A percentile compares a stretch with the other conserved stretches of the same genome.
Evolutionary conservation across 1,284 basidiomycete species (phyloP).

Genomic region (Naganishia cerealis): DNA sequence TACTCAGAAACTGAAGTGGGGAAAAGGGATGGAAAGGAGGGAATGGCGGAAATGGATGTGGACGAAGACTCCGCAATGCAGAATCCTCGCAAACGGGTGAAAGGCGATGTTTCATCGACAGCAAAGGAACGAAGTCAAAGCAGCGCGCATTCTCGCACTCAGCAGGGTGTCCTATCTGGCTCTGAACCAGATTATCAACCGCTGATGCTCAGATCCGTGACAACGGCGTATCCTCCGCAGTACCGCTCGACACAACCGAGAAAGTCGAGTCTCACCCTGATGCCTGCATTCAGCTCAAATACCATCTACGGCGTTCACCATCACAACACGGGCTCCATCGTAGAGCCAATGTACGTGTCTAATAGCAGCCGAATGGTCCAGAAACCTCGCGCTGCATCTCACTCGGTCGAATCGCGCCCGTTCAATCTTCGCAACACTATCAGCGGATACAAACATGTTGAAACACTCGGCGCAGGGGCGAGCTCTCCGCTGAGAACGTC

Average conservation of each 20-base stretch:
- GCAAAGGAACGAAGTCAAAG: too few relatives aligned
- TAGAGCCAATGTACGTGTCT: neutral
- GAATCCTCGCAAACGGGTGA: constrained; percentile 9
- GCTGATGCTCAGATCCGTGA: too few relatives aligned
- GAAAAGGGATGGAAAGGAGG: neutral
- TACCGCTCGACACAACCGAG: neutral
- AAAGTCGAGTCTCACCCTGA: constrained; percentile 2
- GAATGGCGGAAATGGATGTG: neutral
- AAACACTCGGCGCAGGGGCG: neutral
- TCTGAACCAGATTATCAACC: too few relatives aligned
- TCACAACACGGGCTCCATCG: neutral
- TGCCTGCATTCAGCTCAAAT: constrained; percentile 25
- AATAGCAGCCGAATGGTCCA: neutral
- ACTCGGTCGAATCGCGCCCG: constrained; percentile 20
- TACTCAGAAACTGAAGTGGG: constrained; percentile 9
- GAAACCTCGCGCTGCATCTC: constrained; percentile 22
- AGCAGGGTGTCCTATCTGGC: too few relatives aligned
- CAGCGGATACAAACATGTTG: constrained; percentile 18
- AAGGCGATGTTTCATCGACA: neutral
- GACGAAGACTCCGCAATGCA: neutral
- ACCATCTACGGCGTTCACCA: constrained; percentile 22
- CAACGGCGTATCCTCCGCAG: neutral
- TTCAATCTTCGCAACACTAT: constrained; percentile 5
- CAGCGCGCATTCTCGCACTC: too few relatives aligned
- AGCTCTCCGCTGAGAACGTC: neutral